A percentile compares a stretch with the other conserved stretches of the same genome.
phyloP scores from a whole-genome alignment of 768 basidiomycete genomes.

The Krasilnikovozyma curviuscula region DNA sequence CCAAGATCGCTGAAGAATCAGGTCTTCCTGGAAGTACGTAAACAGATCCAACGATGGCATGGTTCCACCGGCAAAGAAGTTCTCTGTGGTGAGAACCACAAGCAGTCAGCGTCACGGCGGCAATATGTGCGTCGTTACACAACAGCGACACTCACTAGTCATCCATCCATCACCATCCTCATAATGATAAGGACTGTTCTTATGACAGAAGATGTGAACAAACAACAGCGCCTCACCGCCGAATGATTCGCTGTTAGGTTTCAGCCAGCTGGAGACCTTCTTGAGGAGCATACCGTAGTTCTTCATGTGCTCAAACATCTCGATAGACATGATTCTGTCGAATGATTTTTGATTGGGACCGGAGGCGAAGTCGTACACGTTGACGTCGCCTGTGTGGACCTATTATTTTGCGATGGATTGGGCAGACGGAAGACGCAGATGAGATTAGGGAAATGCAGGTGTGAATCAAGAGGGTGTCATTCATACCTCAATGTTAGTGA shows the following conservation, averaged over 20 bases:
- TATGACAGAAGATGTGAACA: conserved; percentile 53
- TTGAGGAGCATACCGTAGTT: conserved; percentile 43
- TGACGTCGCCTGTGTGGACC: conserved; percentile 53
- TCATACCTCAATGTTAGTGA: conserved; percentile 37
- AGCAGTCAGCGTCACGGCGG: not conserved
- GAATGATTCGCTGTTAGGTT: conserved; percentile 25
- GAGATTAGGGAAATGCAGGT: no score
- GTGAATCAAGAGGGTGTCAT: not conserved
- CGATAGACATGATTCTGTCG: conserved; percentile 50
- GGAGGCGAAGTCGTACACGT: conserved; percentile 39
- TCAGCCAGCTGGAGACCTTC: conserved; percentile 48
- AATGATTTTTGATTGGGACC: conserved; percentile 40
- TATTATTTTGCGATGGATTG: conserved; percentile 18
- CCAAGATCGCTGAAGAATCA: conserved; percentile 41
- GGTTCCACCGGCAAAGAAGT: conserved; percentile 36
- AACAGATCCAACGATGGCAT: conserved; percentile 38
- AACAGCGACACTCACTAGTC: conserved; percentile 29
- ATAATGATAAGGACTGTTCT: conserved; percentile 46
- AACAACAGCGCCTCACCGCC: conserved; percentile 36
- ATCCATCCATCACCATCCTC: conserved; percentile 54
- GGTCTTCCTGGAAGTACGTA: conserved; percentile 43
- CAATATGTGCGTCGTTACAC: no score
- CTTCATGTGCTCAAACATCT: conserved; percentile 62
- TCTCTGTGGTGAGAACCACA: not conserved
- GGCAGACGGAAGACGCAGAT: not conserved